Evolutionary conservation across 345 rosid genomes (phyloP).

Genomic region (Brassica juncea): DNA sequence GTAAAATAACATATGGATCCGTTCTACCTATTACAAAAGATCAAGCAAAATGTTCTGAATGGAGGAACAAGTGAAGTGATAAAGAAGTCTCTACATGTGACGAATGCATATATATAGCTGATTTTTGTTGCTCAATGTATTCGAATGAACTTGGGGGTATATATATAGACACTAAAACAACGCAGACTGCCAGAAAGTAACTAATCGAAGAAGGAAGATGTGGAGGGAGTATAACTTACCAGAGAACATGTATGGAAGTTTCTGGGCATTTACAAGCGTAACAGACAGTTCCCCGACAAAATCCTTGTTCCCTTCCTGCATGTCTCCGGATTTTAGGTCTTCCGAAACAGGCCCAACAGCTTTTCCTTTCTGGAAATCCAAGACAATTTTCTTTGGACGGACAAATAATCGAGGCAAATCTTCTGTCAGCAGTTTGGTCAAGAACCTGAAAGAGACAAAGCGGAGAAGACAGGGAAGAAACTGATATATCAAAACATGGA

Average conservation of each 20-base stretch:
- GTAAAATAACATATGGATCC: conserved; percentile 90
- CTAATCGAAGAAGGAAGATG: neutral
- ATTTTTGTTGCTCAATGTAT: neutral
- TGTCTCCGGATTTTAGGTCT: conserved; percentile 73
- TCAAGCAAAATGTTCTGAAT: conserved; percentile 24
- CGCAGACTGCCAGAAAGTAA: conserved; percentile 8
- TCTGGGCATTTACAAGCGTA: conserved; percentile 92
- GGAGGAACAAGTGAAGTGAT: conserved; percentile 13
- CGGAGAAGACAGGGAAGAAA: conserved; percentile 13
- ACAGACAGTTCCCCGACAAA: conserved; percentile 94
- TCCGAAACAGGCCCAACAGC: conserved; percentile 85
- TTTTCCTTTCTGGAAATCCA: conserved; percentile 92
- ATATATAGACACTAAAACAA: neutral
- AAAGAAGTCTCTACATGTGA: neutral
- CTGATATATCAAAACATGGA: conserved; percentile 11
- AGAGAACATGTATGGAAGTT: conserved; percentile 71
- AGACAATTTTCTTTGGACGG: conserved; percentile 96
- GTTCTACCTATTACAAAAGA: conserved; percentile 70
- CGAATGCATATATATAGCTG: neutral
- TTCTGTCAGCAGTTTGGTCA: conserved; percentile 87
- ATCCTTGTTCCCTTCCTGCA: conserved; percentile 87
- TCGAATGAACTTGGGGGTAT: neutral
- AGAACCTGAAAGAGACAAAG: conserved; percentile 61
- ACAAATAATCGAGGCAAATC: conserved; percentile 93
- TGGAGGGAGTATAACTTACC: conserved; percentile 49